These are phyloP conservation scores for Dactylorhiza incarnata DNA, from an alignment of 106 monocot species.

Conservation along the genomic window DNA sequence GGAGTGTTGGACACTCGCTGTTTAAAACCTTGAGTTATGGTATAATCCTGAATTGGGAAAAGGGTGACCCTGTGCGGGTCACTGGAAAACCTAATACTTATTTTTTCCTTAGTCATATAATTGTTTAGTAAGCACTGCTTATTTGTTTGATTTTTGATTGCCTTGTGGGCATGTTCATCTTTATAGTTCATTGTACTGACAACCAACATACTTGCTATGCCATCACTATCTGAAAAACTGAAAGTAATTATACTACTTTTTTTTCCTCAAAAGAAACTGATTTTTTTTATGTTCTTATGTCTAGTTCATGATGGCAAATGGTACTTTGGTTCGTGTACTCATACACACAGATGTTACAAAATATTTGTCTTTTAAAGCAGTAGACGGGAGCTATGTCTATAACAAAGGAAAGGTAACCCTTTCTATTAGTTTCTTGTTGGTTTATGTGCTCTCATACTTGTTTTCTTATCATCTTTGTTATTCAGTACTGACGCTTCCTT, in stretches of 20 bases:
- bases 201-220: background rate
- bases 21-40: background rate
- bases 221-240: background rate
- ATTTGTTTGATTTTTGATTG: background rate
- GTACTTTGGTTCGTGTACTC: constrained; percentile 78
- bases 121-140: background rate
- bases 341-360: constrained; percentile 96
- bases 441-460: background rate
- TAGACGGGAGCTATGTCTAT: constrained; percentile 91
- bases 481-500: background rate
- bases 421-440: constrained; percentile 7
- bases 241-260: background rate
- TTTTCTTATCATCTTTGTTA: background rate
- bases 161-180: background rate
- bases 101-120: background rate
- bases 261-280: background rate
- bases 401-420: constrained; percentile 82
- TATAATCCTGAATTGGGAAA: background rate
- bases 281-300: constrained; percentile 9
- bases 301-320: constrained; percentile 99
- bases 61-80: background rate
- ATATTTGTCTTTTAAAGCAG: constrained; percentile 89
- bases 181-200: background rate
- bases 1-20: background rate
- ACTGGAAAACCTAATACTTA: background rate